phyloP scores from a whole-genome alignment of 2,329 filamentous ascomycete species.

The Helicocarpus griseus region DNA sequence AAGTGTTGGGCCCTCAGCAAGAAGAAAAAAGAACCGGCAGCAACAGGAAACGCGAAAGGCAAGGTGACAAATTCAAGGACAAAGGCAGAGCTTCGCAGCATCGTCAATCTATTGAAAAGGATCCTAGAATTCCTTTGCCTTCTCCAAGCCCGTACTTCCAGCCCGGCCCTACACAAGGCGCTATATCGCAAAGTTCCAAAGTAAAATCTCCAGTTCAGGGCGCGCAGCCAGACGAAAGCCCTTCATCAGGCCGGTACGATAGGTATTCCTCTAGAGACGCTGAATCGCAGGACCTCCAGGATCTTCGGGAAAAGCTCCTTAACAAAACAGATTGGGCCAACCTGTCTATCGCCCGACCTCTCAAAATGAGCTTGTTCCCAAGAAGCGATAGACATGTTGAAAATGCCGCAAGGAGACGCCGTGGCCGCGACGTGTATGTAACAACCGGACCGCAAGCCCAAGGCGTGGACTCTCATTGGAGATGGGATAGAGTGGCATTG shows the following conservation, averaged over 20 bases:
- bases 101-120: background rate
- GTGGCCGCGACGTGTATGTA: background rate
- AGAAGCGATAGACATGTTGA: background rate
- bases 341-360: conserved; percentile 24
- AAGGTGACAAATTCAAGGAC: background rate
- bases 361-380: conserved; percentile 11
- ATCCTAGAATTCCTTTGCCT: background rate
- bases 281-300: conserved; percentile 13
- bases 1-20: background rate
- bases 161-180: background rate
- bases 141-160: background rate
- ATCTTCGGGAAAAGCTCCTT: conserved; percentile 25
- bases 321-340: conserved; percentile 29
- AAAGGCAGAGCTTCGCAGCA: background rate
- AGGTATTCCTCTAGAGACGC: background rate
- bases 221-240: background rate
- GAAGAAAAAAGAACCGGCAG: background rate
- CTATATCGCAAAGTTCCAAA: background rate
- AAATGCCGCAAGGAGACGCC: conserved; percentile 22
- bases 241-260: background rate
- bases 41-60: background rate
- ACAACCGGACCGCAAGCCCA: background rate
- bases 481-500: too few relatives aligned
- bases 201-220: background rate
- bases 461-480: conserved; percentile 8